Evolutionary conservation across 768 basidiomycete genomes (phyloP).

Genomic region (Fistulinella prunicolor): DNA sequence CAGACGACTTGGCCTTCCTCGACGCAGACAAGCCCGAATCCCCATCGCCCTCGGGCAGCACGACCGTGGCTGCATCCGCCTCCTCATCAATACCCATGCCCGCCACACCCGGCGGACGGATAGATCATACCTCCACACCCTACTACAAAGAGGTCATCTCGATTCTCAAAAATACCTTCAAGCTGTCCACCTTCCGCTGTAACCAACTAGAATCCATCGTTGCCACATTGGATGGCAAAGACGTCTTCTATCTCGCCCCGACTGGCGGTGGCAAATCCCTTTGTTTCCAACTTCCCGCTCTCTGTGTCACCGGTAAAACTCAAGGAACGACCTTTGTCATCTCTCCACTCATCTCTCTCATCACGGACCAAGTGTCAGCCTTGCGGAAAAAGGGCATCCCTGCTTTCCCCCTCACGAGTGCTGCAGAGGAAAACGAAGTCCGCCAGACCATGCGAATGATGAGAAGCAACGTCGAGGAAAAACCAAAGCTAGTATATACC

Average conservation of each 20-base stretch:
- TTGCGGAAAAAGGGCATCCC: conserved; percentile 63
- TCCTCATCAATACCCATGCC: conserved; percentile 1
- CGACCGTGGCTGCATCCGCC: conserved; percentile 5
- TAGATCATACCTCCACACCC: conserved; percentile 33
- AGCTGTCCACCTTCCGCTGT: conserved; percentile 62
- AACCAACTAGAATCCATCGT: conserved; percentile 89
- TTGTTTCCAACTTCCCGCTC: conserved; percentile 87
- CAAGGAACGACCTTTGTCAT: conserved; percentile 87
- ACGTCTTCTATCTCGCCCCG: conserved; percentile 95
- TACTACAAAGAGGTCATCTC: conserved; percentile 32
- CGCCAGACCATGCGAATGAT: conserved; percentile 44
- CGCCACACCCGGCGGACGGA: conserved; percentile 3
- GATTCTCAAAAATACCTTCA: conserved; percentile 47
- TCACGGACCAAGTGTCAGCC: conserved; percentile 81
- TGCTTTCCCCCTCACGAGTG: conserved; percentile 67
- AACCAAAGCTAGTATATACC: conserved; percentile 75
- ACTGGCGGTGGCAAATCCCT: conserved; percentile 93
- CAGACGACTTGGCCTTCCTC: conserved; percentile 16
- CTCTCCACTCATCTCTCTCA: conserved; percentile 84
- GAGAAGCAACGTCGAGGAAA: conserved; percentile 34
- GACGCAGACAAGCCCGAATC: conserved; percentile 10
- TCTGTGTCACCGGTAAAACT: conserved; percentile 69
- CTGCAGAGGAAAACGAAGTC: conserved; percentile 40
- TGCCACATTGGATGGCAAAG: conserved; percentile 72
- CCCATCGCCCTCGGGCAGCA: conserved; percentile 5